These are phyloP conservation scores for Russula lepida DNA, from an alignment of 768 basidiomycete genomes.

Conservation along the genomic window DNA sequence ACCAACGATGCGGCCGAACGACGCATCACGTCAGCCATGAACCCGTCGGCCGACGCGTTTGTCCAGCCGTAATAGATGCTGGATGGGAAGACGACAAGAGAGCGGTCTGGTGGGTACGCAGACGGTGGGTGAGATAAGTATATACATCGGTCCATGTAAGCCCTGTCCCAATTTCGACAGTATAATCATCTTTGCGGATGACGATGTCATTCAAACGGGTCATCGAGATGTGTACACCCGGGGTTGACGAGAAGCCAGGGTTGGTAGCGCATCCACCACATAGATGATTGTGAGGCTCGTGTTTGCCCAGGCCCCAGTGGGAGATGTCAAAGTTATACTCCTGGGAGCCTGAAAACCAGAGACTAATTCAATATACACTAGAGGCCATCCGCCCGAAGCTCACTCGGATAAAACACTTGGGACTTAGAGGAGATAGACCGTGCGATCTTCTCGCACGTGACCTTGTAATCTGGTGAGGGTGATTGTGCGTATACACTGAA, in stretches of 20 bases:
- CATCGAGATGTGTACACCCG: conserved; percentile 23
- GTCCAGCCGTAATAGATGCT: conserved; percentile 36
- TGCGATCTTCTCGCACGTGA: neutral
- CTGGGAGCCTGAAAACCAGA: neutral
- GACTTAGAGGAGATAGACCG: neutral
- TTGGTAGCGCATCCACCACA: conserved; percentile 21
- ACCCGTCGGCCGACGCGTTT: conserved; percentile 30
- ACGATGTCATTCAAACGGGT: conserved; percentile 12
- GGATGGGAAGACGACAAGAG: neutral
- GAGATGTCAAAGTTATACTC: conserved; percentile 7
- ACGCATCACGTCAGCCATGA: neutral
- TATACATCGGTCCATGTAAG: conserved; percentile 24
- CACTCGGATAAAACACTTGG: conserved; percentile 5
- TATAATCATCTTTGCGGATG: neutral
- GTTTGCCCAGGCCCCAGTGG: conserved; percentile 16
- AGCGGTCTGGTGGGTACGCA: conserved; percentile 20
- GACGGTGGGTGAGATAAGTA: conserved; percentile 7
- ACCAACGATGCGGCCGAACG: conserved; percentile 26
- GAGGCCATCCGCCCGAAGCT: neutral
- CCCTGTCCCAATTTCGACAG: conserved; percentile 20
- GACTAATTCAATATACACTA: neutral
- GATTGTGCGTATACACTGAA: neutral
- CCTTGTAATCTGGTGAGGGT: neutral
- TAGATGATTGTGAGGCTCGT: conserved; percentile 13
- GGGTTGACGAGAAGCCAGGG: conserved; percentile 23